phyloP scores from a whole-genome alignment of 805 yeast species.

The Alloascoidea africana region DNA sequence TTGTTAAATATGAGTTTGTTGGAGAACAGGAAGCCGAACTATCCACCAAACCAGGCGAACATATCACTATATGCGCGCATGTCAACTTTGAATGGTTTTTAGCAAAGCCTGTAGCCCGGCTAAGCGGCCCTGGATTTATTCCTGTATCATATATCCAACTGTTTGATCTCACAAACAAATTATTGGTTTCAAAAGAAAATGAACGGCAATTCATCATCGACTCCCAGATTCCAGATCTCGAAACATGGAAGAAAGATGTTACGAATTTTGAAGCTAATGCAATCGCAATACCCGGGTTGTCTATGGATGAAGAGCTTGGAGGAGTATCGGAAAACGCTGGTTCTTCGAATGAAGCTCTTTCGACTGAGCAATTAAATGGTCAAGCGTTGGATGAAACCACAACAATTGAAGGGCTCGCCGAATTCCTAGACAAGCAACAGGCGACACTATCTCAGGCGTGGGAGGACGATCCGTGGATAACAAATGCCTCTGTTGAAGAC shows the following conservation, averaged over 20 bases:
- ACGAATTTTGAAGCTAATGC: too few relatives aligned
- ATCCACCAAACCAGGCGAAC: constrained; percentile 73
- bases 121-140: constrained; percentile 95
- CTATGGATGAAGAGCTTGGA: too few relatives aligned
- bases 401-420: too few relatives aligned
- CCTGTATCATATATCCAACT: constrained; percentile 85
- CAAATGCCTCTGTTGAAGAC: background rate
- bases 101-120: constrained; percentile 86
- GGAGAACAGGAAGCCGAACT: constrained; percentile 80
- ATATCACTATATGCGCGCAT: constrained; percentile 87
- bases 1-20: constrained; percentile 69
- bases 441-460: too few relatives aligned
- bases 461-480: background rate
- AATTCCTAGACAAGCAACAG: too few relatives aligned
- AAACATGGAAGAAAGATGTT: constrained; percentile 85
- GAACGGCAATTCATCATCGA: constrained; percentile 41
- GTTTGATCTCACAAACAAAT: constrained; percentile 56
- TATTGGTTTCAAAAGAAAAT: constrained; percentile 31
- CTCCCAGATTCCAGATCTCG: constrained; percentile 82
- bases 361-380: too few relatives aligned
- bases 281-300: too few relatives aligned
- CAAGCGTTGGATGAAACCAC: too few relatives aligned
- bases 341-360: too few relatives aligned
- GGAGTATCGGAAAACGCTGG: too few relatives aligned
- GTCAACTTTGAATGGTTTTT: constrained; percentile 96